Conservation (phyloP, 1,284 basidiomycete genomes). For the Ceratobasidium papillatum region DNA sequence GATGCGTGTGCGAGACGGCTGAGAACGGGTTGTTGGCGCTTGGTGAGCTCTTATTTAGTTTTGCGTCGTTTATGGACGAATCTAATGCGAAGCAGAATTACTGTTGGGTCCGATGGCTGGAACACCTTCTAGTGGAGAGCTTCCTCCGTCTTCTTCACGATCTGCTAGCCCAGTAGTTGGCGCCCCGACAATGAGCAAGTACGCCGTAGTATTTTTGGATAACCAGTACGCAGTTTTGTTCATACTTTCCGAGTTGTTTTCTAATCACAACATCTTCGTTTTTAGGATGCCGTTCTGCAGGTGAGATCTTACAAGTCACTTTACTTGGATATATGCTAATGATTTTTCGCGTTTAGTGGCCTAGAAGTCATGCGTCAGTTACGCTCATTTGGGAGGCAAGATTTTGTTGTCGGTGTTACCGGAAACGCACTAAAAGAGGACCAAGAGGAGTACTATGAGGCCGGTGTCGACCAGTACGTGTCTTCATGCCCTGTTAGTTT, state of each 20-base stretch:
- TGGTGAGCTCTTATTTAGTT: background rate
- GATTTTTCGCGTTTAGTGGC: constrained; percentile 55
- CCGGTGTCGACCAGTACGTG: constrained; percentile 78
- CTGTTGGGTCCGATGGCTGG: constrained; percentile 59
- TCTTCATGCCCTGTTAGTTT: background rate
- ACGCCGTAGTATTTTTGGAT: constrained; percentile 82
- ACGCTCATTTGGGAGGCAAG: constrained; percentile 68
- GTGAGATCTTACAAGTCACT: background rate
- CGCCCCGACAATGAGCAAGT: constrained; percentile 49
- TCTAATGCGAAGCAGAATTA: constrained; percentile 58
- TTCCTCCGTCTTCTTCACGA: constrained; percentile 12
- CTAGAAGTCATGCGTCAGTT: constrained; percentile 74
- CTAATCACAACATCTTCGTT: background rate
- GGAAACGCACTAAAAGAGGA: constrained; percentile 73
- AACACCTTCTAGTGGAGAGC: constrained; percentile 48
- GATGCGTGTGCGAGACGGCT: constrained; percentile 80
- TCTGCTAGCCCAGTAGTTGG: background rate
- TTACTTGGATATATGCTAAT: constrained; percentile 5
- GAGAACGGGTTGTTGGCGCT: constrained; percentile 87
- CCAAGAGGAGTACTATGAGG: constrained; percentile 77
- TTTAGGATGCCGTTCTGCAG: constrained; percentile 32
- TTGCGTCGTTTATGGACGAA: background rate
- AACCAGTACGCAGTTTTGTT: constrained; percentile 62
- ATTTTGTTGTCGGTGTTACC: constrained; percentile 66
- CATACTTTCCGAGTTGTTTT: background rate